These are phyloP conservation scores for Coniochaeta sp. DNA, from an alignment of 2,329 filamentous ascomycete species.

Conservation along the genomic window DNA sequence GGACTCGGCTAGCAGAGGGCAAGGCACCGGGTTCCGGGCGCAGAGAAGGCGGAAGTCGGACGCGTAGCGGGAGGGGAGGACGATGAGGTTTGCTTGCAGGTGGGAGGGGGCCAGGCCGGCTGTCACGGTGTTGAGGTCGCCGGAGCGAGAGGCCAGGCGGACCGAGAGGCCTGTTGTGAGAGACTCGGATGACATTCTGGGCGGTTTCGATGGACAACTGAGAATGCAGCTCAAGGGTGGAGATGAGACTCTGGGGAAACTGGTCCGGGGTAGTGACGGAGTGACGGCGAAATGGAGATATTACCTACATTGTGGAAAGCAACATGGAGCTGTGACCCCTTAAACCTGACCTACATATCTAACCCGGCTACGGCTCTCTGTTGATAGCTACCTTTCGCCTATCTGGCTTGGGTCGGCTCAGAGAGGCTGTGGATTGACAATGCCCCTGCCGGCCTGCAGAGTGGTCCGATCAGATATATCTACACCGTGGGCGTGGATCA, in stretches of 20 bases:
- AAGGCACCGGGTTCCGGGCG: slow-evolving; percentile 53
- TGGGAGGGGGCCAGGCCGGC: slow-evolving; percentile 46
- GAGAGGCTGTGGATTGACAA: neutral
- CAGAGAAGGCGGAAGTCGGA: slow-evolving; percentile 51
- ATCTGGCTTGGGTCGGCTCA: neutral
- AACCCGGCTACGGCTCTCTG: neutral
- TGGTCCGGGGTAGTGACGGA: neutral
- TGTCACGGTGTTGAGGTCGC: slow-evolving; percentile 33
- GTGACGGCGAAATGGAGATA: neutral
- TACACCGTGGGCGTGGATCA: neutral
- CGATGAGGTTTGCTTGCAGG: slow-evolving; percentile 55
- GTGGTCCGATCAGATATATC: neutral
- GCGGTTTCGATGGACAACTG: neutral
- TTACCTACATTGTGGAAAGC: neutral
- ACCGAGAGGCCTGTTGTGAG: slow-evolving; percentile 25
- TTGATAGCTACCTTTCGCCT: neutral
- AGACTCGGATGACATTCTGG: neutral
- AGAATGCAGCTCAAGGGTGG: neutral
- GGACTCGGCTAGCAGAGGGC: slow-evolving; percentile 50
- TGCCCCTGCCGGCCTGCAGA: no score
- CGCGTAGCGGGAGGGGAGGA: slow-evolving; percentile 49
- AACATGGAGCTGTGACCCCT: neutral
- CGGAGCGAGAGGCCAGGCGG: slow-evolving; percentile 34
- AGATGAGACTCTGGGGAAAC: neutral
- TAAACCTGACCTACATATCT: neutral